Percentiles rank a stretch among this genome's conserved stretches.
Conservation (phyloP, 805 yeast genomes). For the Saccharomycopsis oosterbeekiorum region DNA sequence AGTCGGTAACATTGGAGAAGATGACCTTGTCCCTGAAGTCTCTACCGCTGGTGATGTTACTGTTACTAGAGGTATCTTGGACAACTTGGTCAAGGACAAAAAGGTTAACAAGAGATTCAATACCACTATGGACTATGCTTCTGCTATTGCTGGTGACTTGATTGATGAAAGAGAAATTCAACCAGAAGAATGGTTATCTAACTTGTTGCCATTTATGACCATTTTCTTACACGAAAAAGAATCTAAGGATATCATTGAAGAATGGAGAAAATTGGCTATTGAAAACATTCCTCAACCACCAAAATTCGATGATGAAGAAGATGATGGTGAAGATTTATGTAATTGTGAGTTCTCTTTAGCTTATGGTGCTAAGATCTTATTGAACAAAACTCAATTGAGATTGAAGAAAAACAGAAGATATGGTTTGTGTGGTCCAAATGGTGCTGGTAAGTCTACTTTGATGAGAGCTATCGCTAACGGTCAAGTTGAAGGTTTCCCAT, state of each 20-base stretch:
- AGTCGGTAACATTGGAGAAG: conserved; percentile 93
- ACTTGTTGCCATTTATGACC: conserved; percentile 89
- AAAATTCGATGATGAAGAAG: conserved; percentile 91
- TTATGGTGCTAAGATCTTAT: conserved; percentile 99
- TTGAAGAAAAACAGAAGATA: conserved; percentile 98
- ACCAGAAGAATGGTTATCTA: conserved; percentile 82
- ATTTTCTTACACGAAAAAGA: conserved; percentile 89
- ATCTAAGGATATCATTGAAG: conserved; percentile 84
- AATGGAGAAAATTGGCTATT: conserved; percentile 90
- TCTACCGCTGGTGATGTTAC: conserved; percentile 96
- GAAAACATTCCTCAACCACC: conserved; percentile 98
- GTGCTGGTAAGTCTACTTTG: conserved; percentile 99
- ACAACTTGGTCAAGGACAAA: conserved; percentile 57
- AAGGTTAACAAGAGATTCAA: conserved; percentile 63
- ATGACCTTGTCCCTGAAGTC: conserved; percentile 89
- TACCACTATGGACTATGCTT: conserved; percentile 68
- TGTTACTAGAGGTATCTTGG: conserved; percentile 78
- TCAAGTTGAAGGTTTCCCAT: conserved; percentile 99
- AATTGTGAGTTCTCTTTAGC: conserved; percentile 99
- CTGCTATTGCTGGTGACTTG: conserved; percentile 97
- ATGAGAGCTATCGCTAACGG: conserved; percentile 97
- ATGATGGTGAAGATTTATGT: conserved; percentile 99
- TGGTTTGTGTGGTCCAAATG: conserved; percentile 99
- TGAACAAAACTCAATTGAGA: conserved; percentile 98
- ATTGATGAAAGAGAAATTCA: conserved; percentile 96